phyloP scores from a whole-genome alignment of 78 protist species.

The Guillardia theta region DNA sequence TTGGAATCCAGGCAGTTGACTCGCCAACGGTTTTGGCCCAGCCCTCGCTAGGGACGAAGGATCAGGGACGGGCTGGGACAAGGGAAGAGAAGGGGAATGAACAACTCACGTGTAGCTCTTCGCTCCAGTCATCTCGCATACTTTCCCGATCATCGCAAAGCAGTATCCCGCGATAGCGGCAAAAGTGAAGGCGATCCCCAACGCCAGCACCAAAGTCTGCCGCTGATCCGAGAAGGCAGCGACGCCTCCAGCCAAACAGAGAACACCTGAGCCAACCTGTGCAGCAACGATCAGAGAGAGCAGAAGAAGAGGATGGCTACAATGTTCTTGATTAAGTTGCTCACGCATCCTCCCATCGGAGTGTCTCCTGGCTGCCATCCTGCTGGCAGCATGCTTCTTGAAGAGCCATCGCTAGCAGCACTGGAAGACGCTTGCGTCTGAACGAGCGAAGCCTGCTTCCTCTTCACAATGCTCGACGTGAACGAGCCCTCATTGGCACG shows the following conservation, averaged over 20 bases:
- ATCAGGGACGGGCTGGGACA: too few species aligned
- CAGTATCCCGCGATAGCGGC: not conserved
- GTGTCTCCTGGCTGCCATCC: not conserved
- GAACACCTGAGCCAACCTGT: not conserved
- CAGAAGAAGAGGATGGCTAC: not conserved
- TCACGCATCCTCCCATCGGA: not conserved
- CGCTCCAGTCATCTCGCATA: not conserved
- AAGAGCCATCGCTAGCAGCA: not conserved
- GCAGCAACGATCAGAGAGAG: not conserved
- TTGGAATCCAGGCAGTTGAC: not conserved
- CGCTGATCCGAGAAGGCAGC: constrained; percentile 29
- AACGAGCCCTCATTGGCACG: too few species aligned
- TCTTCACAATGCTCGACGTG: too few species aligned
- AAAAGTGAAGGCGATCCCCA: not conserved
- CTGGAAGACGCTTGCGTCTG: not conserved
- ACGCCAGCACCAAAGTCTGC: not conserved
- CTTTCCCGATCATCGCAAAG: not conserved
- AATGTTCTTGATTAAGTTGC: not conserved
- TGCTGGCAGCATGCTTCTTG: not conserved
- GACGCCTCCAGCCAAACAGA: not conserved
- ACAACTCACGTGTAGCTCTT: not conserved
- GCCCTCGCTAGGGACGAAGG: not conserved
- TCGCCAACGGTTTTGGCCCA: constrained; percentile 19
- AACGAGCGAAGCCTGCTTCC: not conserved
- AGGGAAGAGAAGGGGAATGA: too few species aligned